Evolutionary conservation across 257 asterid species (phyloP).

Genomic region (Dorcoceras hygrometricum): DNA sequence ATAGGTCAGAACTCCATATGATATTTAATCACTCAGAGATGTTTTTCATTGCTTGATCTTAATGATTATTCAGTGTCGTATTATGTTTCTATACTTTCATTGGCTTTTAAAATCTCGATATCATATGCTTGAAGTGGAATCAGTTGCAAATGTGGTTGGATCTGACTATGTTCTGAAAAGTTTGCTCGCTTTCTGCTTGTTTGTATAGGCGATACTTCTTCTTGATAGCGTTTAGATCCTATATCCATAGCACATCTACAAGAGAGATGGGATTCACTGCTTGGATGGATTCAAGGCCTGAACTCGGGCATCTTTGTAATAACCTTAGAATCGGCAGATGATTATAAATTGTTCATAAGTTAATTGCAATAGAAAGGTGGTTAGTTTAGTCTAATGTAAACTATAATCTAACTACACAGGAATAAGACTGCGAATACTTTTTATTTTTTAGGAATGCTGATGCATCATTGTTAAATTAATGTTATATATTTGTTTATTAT

Average conservation of each 20-base stretch:
- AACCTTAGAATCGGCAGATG: conserved; percentile 73
- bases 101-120: conserved; percentile 1
- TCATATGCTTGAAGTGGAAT: conserved; percentile 7
- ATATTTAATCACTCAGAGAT: not conserved
- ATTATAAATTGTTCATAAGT: not conserved
- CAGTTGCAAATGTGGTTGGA: not conserved
- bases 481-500: too few species aligned
- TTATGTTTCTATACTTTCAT: conserved; percentile 1
- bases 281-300: conserved; percentile 96
- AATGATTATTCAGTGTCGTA: not conserved
- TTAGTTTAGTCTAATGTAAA: not conserved
- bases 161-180: conserved; percentile 8
- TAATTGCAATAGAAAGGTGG: not conserved
- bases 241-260: conserved; percentile 69
- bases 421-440: not conserved
- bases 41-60: not conserved
- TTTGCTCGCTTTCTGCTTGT: conserved; percentile 14
- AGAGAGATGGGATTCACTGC: conserved; percentile 52
- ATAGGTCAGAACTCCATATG: not conserved
- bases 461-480: too few species aligned
- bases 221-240: conserved; percentile 85
- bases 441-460: too few species aligned
- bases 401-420: not conserved
- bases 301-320: conserved; percentile 87
- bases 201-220: conserved; percentile 87